Conservation (phyloP, 2,329 filamentous ascomycete genomes). For the Fusarium globosum region DNA sequence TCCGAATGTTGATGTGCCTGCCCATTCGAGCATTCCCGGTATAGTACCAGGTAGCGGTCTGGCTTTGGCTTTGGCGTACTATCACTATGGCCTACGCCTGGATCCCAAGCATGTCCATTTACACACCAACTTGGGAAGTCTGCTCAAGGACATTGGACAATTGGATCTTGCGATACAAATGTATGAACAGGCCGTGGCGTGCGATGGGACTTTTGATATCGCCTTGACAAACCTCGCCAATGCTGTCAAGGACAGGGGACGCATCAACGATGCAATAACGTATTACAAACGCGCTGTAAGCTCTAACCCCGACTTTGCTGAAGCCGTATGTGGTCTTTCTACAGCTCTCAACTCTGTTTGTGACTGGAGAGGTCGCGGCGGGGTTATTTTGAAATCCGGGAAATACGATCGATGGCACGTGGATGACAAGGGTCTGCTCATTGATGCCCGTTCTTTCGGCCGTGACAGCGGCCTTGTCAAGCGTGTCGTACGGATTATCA, state of each 20-base stretch:
- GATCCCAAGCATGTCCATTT: slow-evolving; percentile 93
- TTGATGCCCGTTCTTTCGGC: slow-evolving; percentile 73
- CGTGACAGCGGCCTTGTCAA: slow-evolving; percentile 84
- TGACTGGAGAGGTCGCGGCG: slow-evolving; percentile 90
- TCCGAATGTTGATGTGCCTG: slow-evolving; percentile 14
- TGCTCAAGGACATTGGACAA: slow-evolving; percentile 96
- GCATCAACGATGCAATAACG: slow-evolving; percentile 88
- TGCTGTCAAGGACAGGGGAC: slow-evolving; percentile 95
- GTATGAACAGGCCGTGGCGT: slow-evolving; percentile 94
- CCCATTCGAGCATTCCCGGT: slow-evolving; percentile 72
- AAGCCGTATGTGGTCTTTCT: slow-evolving; percentile 94
- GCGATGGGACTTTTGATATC: slow-evolving; percentile 96
- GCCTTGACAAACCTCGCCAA: slow-evolving; percentile 96
- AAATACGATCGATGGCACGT: slow-evolving; percentile 93
- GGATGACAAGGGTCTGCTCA: slow-evolving; percentile 82
- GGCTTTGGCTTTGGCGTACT: slow-evolving; percentile 89
- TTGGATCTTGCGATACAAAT: slow-evolving; percentile 91
- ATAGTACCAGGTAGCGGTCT: slow-evolving; percentile 88
- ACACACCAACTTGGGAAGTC: slow-evolving; percentile 94
- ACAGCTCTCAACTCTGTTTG: slow-evolving; percentile 97
- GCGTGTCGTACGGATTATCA: slow-evolving; percentile 89
- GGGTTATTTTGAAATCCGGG: slow-evolving; percentile 78
- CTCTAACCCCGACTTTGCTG: slow-evolving; percentile 95
- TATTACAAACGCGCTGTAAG: slow-evolving; percentile 92
- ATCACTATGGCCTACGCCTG: slow-evolving; percentile 90